phyloP scores from a whole-genome alignment of 2,329 filamentous ascomycete genomes.

The Fusarium buharicum region DNA sequence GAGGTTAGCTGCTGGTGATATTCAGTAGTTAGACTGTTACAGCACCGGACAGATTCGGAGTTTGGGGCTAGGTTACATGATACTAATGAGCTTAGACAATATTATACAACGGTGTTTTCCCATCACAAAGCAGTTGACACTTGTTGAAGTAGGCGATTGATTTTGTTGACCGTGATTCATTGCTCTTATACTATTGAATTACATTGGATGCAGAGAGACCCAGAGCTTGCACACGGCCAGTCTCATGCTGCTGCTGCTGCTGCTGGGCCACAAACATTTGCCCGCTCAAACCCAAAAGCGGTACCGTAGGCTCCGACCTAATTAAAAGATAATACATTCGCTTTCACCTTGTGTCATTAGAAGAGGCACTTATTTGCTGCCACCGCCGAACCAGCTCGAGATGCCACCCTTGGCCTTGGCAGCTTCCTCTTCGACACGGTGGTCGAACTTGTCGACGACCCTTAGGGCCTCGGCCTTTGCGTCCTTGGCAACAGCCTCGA shows the following conservation, averaged over 20 bases:
- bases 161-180: slow-evolving; percentile 22
- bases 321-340: slow-evolving; percentile 28
- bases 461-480: slow-evolving; percentile 72
- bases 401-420: slow-evolving; percentile 85
- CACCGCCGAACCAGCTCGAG: slow-evolving; percentile 84
- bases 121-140: background rate
- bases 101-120: background rate
- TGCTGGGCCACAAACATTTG: slow-evolving; percentile 16
- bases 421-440: slow-evolving; percentile 80
- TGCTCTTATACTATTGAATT: slow-evolving; percentile 32
- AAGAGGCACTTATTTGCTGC: slow-evolving; percentile 45
- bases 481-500: slow-evolving; percentile 70
- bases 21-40: slow-evolving; percentile 4
- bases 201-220: slow-evolving; percentile 18
- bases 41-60: slow-evolving; percentile 17
- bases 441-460: slow-evolving; percentile 85
- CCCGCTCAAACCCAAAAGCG: slow-evolving; percentile 24
- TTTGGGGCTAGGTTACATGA: slow-evolving; percentile 20
- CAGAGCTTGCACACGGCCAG: slow-evolving; percentile 17
- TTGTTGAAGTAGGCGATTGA: background rate
- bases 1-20: slow-evolving; percentile 1
- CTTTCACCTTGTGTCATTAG: slow-evolving; percentile 9
- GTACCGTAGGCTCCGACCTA: slow-evolving; percentile 15
- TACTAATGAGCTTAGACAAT: slow-evolving; percentile 33
- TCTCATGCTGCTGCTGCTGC: slow-evolving; percentile 18